phyloP scores from a whole-genome alignment of 2,329 filamentous ascomycete species.

The Cytospora chrysosperma region DNA sequence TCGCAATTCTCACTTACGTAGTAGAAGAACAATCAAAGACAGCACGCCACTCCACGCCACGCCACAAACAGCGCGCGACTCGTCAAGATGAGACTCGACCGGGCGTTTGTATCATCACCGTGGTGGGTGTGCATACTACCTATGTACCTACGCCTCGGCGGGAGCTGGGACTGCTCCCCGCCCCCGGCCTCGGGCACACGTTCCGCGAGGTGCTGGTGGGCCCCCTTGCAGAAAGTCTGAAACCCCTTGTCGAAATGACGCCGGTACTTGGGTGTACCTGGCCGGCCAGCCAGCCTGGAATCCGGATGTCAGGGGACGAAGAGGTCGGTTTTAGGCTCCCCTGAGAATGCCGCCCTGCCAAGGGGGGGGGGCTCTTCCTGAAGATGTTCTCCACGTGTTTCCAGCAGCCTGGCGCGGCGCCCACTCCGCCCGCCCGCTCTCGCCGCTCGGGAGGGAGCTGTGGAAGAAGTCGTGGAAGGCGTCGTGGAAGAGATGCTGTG shows the following conservation, averaged over 20 bases:
- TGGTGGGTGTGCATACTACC: too few species aligned
- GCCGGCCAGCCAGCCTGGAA: neutral
- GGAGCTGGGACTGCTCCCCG: conserved; percentile 25
- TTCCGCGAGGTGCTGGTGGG: conserved; percentile 19
- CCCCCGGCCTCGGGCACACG: conserved; percentile 23
- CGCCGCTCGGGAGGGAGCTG: neutral
- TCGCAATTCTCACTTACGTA: neutral
- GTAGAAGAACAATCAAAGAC: neutral
- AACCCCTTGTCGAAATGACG: neutral
- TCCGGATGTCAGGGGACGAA: neutral
- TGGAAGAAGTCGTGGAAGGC: too few species aligned
- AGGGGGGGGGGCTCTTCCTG: neutral
- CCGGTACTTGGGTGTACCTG: conserved; percentile 4
- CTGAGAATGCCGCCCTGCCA: conserved; percentile 13
- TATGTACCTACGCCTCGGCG: neutral
- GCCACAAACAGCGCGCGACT: neutral
- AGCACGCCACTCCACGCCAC: neutral
- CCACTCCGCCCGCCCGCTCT: neutral
- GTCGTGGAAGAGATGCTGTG: too few species aligned
- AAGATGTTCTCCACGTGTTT: conserved; percentile 15
- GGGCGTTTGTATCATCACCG: neutral
- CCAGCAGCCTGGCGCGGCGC: neutral
- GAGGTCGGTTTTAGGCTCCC: conserved; percentile 7
- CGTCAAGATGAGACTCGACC: neutral
- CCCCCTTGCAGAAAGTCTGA: conserved; percentile 3